Conservation (phyloP, 208 protist genomes). For the Strigomonas oncopelti region DNA sequence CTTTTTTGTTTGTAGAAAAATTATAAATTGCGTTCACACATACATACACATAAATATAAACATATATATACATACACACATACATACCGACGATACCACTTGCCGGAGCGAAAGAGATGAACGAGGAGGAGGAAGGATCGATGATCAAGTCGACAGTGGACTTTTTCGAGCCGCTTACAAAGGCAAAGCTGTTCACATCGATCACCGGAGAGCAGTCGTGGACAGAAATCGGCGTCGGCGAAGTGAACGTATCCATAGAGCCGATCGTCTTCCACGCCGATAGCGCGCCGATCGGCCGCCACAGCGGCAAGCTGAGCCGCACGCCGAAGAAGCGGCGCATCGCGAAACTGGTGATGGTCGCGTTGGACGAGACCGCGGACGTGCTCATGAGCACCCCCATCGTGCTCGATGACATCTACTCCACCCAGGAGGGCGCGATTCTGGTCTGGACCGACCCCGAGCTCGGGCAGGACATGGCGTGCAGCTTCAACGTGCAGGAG, state of each 20-base stretch:
- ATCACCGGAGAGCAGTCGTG: slow-evolving; percentile 42
- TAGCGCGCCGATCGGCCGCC: slow-evolving; percentile 2
- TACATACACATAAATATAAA: background rate
- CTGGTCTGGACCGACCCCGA: slow-evolving; percentile 67
- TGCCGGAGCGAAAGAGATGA: background rate
- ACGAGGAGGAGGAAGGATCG: slow-evolving; percentile 1
- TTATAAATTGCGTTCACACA: background rate
- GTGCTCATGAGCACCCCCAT: slow-evolving; percentile 65
- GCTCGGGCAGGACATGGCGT: slow-evolving; percentile 62
- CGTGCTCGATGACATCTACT: slow-evolving; percentile 57
- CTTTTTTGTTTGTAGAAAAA: background rate
- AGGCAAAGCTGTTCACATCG: slow-evolving; percentile 71
- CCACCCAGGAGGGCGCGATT: slow-evolving; percentile 64
- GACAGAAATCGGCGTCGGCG: slow-evolving; percentile 64
- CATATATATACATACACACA: background rate
- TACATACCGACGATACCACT: no score
- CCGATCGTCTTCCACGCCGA: background rate
- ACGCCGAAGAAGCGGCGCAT: slow-evolving; percentile 9
- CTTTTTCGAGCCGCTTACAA: slow-evolving; percentile 43
- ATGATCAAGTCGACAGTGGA: background rate
- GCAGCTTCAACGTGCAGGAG: slow-evolving; percentile 63
- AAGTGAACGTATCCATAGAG: slow-evolving; percentile 35
- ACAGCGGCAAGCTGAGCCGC: background rate
- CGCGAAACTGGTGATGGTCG: slow-evolving; percentile 46
- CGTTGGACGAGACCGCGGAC: slow-evolving; percentile 47